Evolutionary conservation across 306 rosid genomes (phyloP), one percentile per base, ranked within the genome.

Genomic region (Urtica urens): DNA sequence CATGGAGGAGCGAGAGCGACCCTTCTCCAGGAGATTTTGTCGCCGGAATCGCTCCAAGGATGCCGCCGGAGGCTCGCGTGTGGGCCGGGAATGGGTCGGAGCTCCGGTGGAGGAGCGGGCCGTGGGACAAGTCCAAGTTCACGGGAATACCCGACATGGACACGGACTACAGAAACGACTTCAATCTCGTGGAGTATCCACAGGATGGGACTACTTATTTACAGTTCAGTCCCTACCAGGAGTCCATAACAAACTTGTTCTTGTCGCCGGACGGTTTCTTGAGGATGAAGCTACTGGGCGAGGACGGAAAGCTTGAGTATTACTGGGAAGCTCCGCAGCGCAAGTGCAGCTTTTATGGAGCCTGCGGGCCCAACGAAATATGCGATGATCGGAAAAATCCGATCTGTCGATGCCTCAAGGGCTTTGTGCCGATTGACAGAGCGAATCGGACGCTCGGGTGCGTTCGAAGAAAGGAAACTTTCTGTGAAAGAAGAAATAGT

Each of bases 101-200:
- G 1, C 82, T 70, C 10, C 50, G 24, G 21, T 76, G 77, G 83
- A 66, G 83, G 26, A 72, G 71, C 19, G 83, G 83, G n/a, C 80
- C 78, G 2, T 80, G 83, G 83, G 72, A 72, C 37, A 62, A 60
- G 15, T 31, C 64, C 6, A 22, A 63, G 45, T 80, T 76, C 21
- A 29, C 64, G 1, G 80, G 83, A 13, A 0, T 66, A 3, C 65
- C 69, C 1, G 14, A 2, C 0, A 69, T 69, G 80, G 8, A 49
- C 41, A 21, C 57, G 15, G 53, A 44, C 17, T 76, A 63, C 64
- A 19, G 23, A 11, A 46, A 57, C 41, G 72, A 69, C 14, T 73
- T 58, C 54, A 38, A 0, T 26, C 16, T 70, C 1, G 54, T 15
- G 0, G 55, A 66, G 52, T 46, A 69, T 43, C 48, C 19, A 3